Evolutionary conservation across 495 filamentous ascomycete genomes (phyloP), one percentile per base, ranked within the genome.

Genomic region (Coniosporium apollinis): DNA sequence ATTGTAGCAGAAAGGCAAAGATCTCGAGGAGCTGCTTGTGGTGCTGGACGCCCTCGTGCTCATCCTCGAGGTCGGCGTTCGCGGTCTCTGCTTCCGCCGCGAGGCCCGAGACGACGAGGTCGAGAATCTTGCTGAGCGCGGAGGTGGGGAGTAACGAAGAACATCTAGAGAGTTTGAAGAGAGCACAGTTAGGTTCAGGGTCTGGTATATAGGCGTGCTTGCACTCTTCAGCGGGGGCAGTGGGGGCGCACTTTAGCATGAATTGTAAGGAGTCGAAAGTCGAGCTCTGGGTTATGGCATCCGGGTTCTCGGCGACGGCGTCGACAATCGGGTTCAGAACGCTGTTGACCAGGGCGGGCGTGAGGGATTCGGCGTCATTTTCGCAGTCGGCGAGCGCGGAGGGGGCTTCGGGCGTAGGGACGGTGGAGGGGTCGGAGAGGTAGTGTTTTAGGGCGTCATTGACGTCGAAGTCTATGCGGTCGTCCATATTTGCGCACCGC

Each of bases 401-500:
- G 45, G 92, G 79, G 18, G 87, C 89, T 52, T 94, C 85, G 20
- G 79, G 72, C n/a, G 83, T 94, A 3, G 79, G 67, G 22, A 96
- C 72, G 26, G 69, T 69, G 29, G 75, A 62, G 1, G 91, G 91
- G 58, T 94, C 83, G 61, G 79, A 82, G 65, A 92, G 77, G 58
- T 99, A 96, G 51, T 79, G 69, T 64, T 92, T 94, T 57, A 96
- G 76, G 42, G 84, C 79, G 50, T 89, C 76, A 58, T 94, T 94
- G 56, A 99, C 80, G 54, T 96, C 82, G 59, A 96, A 99, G 41
- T 74, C 70, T 46, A 81, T 64, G 41, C 63, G 61, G 34, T 69
- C 64, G 51, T 81, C 83, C 85, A 93, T 93, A 47, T 45, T 63
- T 22, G 16, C 19, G 5, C 19, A 13, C n/a, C n/a, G n/a, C n/a